These are phyloP conservation scores for Peniophora sp. DNA, from an alignment of 1,284 basidiomycete genomes.

Conservation along the genomic window DNA sequence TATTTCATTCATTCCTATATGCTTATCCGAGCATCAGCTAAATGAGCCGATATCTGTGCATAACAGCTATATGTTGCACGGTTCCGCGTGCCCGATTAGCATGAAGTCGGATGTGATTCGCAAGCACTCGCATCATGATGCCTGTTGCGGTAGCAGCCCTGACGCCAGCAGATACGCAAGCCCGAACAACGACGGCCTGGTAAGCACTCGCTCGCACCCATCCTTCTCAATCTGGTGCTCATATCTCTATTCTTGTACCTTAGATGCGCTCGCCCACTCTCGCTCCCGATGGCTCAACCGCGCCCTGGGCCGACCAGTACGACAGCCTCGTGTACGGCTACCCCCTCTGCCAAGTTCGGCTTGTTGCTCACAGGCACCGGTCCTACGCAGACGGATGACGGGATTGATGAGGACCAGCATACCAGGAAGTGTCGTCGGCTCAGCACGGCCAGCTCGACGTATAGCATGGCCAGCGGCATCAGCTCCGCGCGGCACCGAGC, in stretches of 20 bases:
- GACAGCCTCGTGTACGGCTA: constrained; percentile 33
- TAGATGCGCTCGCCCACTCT: neutral
- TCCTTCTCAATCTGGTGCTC: neutral
- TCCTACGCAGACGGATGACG: constrained; percentile 39
- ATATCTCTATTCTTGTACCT: neutral
- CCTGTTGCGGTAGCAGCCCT: constrained; percentile 52
- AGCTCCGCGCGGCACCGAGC: constrained; percentile 16
- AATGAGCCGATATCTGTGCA: constrained; percentile 25
- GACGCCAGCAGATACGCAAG: constrained; percentile 67
- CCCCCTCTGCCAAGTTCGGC: constrained; percentile 36
- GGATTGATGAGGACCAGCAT: constrained; percentile 34
- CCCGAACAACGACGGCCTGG: constrained; percentile 38
- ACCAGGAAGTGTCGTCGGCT: constrained; percentile 26
- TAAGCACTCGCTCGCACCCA: neutral
- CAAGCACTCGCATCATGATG: constrained; percentile 72
- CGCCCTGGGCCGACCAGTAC: constrained; percentile 9
- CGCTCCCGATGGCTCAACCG: neutral
- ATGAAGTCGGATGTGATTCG: constrained; percentile 84
- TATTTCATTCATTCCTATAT: constrained; percentile 17
- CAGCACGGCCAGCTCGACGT: constrained; percentile 32
- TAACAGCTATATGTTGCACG: constrained; percentile 67
- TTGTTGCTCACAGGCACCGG: constrained; percentile 37
- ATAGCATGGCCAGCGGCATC: too few relatives aligned
- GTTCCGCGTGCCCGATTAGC: constrained; percentile 71
- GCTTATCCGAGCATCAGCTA: constrained; percentile 9